Conservation (phyloP, 2,329 filamentous ascomycete species). For the Bipolaris gigantea region DNA sequence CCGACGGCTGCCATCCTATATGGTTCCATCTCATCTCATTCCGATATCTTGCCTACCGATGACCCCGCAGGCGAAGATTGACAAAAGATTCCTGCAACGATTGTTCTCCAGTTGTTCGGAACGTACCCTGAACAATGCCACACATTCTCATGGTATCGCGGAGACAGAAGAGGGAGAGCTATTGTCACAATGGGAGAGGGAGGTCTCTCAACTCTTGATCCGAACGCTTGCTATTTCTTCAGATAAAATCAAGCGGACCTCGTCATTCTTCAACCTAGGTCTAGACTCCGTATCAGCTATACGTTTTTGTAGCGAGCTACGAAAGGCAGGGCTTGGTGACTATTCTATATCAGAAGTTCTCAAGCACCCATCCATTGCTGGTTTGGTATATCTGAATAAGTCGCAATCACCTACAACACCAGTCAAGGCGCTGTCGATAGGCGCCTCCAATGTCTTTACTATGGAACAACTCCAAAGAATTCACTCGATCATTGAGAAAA, state of each 20-base stretch:
- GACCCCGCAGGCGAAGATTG: constrained; percentile 74
- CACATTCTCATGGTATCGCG: constrained; percentile 36
- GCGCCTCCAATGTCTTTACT: constrained; percentile 18
- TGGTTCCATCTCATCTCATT: constrained; percentile 75
- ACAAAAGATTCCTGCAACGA: constrained; percentile 58
- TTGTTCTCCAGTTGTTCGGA: constrained; percentile 54
- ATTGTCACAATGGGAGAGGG: constrained; percentile 60
- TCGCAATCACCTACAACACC: not conserved
- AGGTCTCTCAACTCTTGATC: constrained; percentile 60
- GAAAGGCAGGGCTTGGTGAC: constrained; percentile 48
- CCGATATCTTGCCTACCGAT: constrained; percentile 70
- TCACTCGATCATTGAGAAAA: constrained; percentile 11
- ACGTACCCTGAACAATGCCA: constrained; percentile 50
- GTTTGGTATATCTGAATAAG: constrained; percentile 51
- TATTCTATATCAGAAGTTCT: constrained; percentile 71
- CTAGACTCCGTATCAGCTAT: constrained; percentile 85
- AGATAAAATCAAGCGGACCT: constrained; percentile 60
- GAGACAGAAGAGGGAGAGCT: constrained; percentile 43
- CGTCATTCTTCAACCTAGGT: constrained; percentile 76
- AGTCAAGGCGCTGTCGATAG: not conserved
- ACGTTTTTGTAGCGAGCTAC: constrained; percentile 62
- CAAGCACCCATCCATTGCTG: constrained; percentile 66
- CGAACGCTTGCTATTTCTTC: constrained; percentile 52
- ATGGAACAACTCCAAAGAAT: constrained; percentile 20
- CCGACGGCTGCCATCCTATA: constrained; percentile 68